Percentiles rank a stretch among this genome's conserved stretches.
Evolutionary conservation across 345 rosid species (phyloP).

Genomic region (Citrus mangshanensis): DNA sequence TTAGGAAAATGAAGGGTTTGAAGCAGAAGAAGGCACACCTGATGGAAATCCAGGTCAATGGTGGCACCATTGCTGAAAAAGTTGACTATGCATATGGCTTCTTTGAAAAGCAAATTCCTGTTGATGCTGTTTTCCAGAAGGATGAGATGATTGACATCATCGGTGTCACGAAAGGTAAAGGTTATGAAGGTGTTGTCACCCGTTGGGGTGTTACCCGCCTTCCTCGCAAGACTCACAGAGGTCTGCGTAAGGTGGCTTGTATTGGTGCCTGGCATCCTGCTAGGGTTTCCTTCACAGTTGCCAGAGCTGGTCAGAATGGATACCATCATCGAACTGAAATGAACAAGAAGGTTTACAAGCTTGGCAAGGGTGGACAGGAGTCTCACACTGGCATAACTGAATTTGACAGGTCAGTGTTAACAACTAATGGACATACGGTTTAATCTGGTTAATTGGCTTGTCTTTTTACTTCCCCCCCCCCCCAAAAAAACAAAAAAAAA

Average conservation of each 20-base stretch:
- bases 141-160: constrained; percentile 86
- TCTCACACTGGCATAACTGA: constrained; percentile 67
- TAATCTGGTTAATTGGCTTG: neutral
- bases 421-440: no score
- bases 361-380: constrained; percentile 68
- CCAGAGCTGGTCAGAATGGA: constrained; percentile 97
- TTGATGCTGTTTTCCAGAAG: constrained; percentile 79
- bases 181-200: constrained; percentile 87
- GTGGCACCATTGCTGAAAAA: constrained; percentile 70
- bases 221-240: constrained; percentile 88
- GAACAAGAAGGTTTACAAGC: constrained; percentile 82
- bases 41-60: constrained; percentile 89
- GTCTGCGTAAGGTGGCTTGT: constrained; percentile 94
- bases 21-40: constrained; percentile 90
- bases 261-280: constrained; percentile 98
- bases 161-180: constrained; percentile 88
- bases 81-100: constrained; percentile 75
- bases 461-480: neutral
- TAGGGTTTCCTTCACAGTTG: constrained; percentile 88
- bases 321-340: constrained; percentile 90
- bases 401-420: constrained; percentile 55
- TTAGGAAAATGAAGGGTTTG: constrained; percentile 86
- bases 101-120: constrained; percentile 82
- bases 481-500: no score
- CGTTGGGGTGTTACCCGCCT: constrained; percentile 95